These are phyloP conservation scores for Penicillium turbatum DNA, from an alignment of 495 filamentous ascomycete species.

Conservation along the genomic window DNA sequence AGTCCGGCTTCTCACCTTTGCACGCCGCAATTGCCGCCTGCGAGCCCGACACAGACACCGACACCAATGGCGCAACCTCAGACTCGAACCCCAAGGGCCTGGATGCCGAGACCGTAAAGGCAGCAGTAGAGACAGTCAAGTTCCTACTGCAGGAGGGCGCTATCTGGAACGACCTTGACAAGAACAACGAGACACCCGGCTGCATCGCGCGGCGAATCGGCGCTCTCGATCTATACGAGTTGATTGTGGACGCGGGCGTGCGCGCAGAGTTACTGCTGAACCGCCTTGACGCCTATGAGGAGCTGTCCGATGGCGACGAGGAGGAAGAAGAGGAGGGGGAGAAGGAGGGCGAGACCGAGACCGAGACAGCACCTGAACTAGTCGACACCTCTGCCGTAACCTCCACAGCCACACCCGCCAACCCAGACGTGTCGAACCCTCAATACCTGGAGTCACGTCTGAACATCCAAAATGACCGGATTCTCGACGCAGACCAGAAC, in stretches of 20 bases:
- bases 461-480: slow-evolving; percentile 65
- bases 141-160: slow-evolving; percentile 81
- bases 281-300: slow-evolving; percentile 71
- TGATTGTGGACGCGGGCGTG: slow-evolving; percentile 88
- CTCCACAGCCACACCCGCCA: slow-evolving; percentile 14
- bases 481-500: slow-evolving; percentile 77
- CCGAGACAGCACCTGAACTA: slow-evolving; percentile 27
- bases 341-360: slow-evolving; percentile 21
- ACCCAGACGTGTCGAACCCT: slow-evolving; percentile 53
- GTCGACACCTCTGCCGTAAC: slow-evolving; percentile 27
- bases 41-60: slow-evolving; percentile 46
- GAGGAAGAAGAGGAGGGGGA: slow-evolving; percentile 49
- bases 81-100: slow-evolving; percentile 23
- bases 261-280: slow-evolving; percentile 82
- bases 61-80: slow-evolving; percentile 12
- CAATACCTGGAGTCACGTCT: slow-evolving; percentile 75
- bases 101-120: slow-evolving; percentile 45
- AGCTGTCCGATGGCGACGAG: slow-evolving; percentile 57
- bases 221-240: slow-evolving; percentile 67
- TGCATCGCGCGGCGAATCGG: slow-evolving; percentile 76
- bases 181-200: slow-evolving; percentile 81
- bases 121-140: slow-evolving; percentile 60
- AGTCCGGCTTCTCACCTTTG: slow-evolving; percentile 80
- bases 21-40: slow-evolving; percentile 88
- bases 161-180: slow-evolving; percentile 95